These are phyloP conservation scores for Nakaseomyces bracarensis DNA, from an alignment of 1,139 yeast genomes.

Conservation along the genomic window DNA sequence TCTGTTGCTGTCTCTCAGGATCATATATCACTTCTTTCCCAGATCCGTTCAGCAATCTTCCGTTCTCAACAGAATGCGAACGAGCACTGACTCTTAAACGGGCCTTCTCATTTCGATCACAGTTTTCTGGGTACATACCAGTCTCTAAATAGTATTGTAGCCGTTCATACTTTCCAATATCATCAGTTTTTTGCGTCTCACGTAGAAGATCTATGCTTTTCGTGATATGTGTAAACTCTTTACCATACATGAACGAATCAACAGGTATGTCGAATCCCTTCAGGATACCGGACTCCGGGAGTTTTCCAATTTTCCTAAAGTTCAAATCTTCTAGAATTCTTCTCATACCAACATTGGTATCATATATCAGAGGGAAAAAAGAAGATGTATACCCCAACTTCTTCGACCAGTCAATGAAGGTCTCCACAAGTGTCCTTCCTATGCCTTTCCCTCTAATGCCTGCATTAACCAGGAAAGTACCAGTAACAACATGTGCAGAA, in stretches of 20 bases:
- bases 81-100: conserved; percentile 75
- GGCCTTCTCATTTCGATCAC: conserved; percentile 77
- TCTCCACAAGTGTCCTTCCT: conserved; percentile 75
- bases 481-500: conserved; percentile 88
- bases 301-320: conserved; percentile 68
- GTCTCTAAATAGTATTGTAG: conserved; percentile 72
- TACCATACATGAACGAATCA: conserved; percentile 71
- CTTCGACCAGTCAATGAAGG: conserved; percentile 87
- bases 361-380: conserved; percentile 80
- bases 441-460: conserved; percentile 91
- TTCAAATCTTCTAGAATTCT: conserved; percentile 71
- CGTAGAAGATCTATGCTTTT: conserved; percentile 27
- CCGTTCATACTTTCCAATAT: conserved; percentile 50
- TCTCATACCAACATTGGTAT: conserved; percentile 75
- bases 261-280: conserved; percentile 79
- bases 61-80: conserved; percentile 62
- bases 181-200: conserved; percentile 25
- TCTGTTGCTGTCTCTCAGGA: conserved; percentile 61
- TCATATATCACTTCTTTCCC: conserved; percentile 79
- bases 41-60: conserved; percentile 59
- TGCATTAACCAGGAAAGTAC: conserved; percentile 80
- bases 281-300: conserved; percentile 78
- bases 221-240: conserved; percentile 36
- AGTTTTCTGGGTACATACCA: conserved; percentile 77
- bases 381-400: conserved; percentile 77